Base-by-base conservation (phyloP, 768 basidiomycete species). In the Boletus insuetus region DNA sequence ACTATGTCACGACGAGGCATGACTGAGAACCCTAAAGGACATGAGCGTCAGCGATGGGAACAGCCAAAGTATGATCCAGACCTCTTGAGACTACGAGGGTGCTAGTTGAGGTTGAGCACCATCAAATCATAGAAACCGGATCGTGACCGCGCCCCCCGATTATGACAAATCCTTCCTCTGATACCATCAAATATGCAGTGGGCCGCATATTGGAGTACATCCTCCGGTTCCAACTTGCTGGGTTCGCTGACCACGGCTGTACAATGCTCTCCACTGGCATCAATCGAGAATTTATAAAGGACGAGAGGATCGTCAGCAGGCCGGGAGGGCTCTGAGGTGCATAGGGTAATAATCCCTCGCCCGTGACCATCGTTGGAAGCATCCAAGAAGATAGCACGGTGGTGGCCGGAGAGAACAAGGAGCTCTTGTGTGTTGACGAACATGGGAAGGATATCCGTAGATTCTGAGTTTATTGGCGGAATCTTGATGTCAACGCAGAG, bases 201-300 rank as follows among this genome's bases (percentile, higher is more conserved):
- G 20, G 43, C 12, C 11, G 31, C 22, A 16, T 53, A 49, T n/a
- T 46, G 53, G 38, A 52, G 49, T 14, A 41, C 22, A 39, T 64
- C 56, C 26, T 55, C 39, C 19, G 48, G 17, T 13, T 40, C 34
- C 20, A 66, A 26, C n/a, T 16, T 34, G 29, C 43, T 57, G 38
- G 55, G 46, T 38, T 65, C 52, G 47, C 64, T 58, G 50, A 58
- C 42, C 24, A 43, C 42, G 3, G 52, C 54, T 6, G 46, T 58
- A 26, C 61, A 58, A 3, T 39, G 39, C 16, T 62, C 58, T 24
- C 51, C 60, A 10, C 64, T 64, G 20, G 55, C 64, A 20, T 65
- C 64, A 9, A 65, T 31, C 3, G 64, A 38, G 45, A 66, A 48
- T 39, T 64, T 66, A n/a, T 61, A 56, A 17, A 65, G 55, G 35